Evolutionary conservation across 2,329 filamentous ascomycete genomes (phyloP).

Genomic region (Xylaria hypoxylon): DNA sequence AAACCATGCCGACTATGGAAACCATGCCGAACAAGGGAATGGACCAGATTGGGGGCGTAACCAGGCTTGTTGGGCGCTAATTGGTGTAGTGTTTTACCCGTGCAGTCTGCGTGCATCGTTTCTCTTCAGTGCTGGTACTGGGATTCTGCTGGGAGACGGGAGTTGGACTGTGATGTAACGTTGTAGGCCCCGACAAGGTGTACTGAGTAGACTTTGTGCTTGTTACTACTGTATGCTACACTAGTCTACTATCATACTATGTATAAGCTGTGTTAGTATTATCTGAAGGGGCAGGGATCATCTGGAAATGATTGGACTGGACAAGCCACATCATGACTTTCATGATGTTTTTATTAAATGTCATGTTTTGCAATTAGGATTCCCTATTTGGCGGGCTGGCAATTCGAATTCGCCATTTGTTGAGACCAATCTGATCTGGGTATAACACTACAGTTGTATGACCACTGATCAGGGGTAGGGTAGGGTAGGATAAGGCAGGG

Average conservation of each 20-base stretch:
- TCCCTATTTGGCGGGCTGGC: conserved; percentile 1
- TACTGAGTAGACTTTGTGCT: conserved; percentile 29
- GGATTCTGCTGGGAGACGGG: conserved; percentile 32
- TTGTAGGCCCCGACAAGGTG: conserved; percentile 40
- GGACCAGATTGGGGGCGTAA: conserved; percentile 29
- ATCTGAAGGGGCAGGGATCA: conserved; percentile 45
- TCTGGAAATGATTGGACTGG: conserved; percentile 33
- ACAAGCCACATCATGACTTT: conserved; percentile 46
- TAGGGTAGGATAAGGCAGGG: no score
- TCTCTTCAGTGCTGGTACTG: conserved; percentile 36
- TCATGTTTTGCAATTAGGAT: conserved; percentile 16
- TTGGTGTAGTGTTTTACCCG: conserved; percentile 42
- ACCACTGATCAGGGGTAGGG: not conserved
- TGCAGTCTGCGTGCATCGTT: conserved; percentile 37
- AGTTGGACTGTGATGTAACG: conserved; percentile 45
- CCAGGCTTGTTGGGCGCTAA: conserved; percentile 24
- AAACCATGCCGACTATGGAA: no score
- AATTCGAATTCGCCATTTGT: not conserved
- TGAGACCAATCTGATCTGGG: not conserved
- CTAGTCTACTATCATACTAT: no score
- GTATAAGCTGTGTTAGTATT: conserved; percentile 39
- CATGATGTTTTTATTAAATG: conserved; percentile 2
- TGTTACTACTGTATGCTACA: no score
- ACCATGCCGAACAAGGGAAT: conserved; percentile 29
- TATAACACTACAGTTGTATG: not conserved